phyloP scores from a whole-genome alignment of 192 early-diverging fungal genomes.

The Neocallimastix lanati region DNA sequence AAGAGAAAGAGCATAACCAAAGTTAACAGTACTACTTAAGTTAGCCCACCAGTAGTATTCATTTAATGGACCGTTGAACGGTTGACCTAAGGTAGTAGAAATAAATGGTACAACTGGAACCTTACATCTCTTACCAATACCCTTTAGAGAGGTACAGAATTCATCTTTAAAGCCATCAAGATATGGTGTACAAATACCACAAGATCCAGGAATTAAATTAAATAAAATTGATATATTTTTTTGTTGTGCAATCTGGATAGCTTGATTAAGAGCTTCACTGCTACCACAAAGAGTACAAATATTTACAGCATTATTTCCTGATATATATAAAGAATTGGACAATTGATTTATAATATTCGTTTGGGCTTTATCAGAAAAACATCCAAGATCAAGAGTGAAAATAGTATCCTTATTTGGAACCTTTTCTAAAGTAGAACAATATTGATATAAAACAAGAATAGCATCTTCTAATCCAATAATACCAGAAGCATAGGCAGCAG shows the following conservation, averaged over 20 bases:
- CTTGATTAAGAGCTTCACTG: slow-evolving; percentile 5
- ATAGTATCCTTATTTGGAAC: slow-evolving; percentile 7
- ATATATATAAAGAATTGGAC: not conserved
- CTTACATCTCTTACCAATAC: not conserved
- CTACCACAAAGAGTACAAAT: slow-evolving; percentile 12
- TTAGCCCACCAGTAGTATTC: not conserved
- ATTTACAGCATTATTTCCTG: slow-evolving; percentile 1
- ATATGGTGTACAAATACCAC: slow-evolving; percentile 2
- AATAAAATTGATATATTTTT: not conserved
- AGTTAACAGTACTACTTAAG: not conserved
- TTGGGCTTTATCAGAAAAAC: not conserved
- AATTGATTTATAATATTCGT: not conserved
- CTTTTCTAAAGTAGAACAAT: slow-evolving; percentile 4
- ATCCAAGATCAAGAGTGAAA: slow-evolving; percentile 4
- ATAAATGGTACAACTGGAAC: not conserved
- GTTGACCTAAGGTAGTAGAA: not conserved
- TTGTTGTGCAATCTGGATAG: slow-evolving; percentile 3
- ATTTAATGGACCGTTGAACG: not conserved
- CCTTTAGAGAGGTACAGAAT: not conserved
- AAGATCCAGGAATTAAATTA: not conserved
- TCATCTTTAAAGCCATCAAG: not conserved
- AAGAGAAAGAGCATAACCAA: not conserved
- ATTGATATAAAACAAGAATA: slow-evolving; percentile 2
- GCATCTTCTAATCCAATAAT: slow-evolving; percentile 3
- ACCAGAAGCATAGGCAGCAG: slow-evolving; percentile 12